Conservation (phyloP, 2,329 filamentous ascomycete species). For the Cladophialophora immunda region DNA sequence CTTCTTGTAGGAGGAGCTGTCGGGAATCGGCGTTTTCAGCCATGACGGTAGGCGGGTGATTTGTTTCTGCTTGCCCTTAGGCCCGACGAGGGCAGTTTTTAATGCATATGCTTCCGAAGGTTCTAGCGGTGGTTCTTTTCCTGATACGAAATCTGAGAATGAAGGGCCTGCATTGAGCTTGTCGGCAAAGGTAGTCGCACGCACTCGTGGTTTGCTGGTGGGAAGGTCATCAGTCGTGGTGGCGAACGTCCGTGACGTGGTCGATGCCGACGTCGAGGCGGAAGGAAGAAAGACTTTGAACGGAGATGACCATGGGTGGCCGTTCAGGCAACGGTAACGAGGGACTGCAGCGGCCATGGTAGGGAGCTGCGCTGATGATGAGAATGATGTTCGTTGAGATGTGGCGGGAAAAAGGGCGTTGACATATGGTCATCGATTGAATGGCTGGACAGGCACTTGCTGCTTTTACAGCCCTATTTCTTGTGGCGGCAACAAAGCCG, state of each 20-base stretch:
- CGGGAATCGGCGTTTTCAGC: slow-evolving; percentile 95
- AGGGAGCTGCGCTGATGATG: neutral
- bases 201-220: slow-evolving; percentile 48
- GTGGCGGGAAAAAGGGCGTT: slow-evolving; percentile 17
- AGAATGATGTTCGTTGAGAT: slow-evolving; percentile 13
- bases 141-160: slow-evolving; percentile 69
- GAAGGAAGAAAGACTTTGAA: slow-evolving; percentile 40
- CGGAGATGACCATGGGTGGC: slow-evolving; percentile 38
- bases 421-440: slow-evolving; percentile 8
- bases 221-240: slow-evolving; percentile 53
- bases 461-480: slow-evolving; percentile 12
- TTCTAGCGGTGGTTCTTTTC: slow-evolving; percentile 52
- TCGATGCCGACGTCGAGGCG: slow-evolving; percentile 13
- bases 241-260: slow-evolving; percentile 50
- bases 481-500: neutral
- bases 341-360: slow-evolving; percentile 35
- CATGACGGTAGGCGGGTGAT: slow-evolving; percentile 84
- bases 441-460: slow-evolving; percentile 10
- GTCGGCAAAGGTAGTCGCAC: slow-evolving; percentile 66
- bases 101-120: slow-evolving; percentile 65
- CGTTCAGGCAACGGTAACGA: slow-evolving; percentile 38
- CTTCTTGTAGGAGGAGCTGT: slow-evolving; percentile 86
- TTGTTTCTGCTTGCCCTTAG: slow-evolving; percentile 68
- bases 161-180: slow-evolving; percentile 71
- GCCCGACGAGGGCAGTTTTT: slow-evolving; percentile 68